These are phyloP conservation scores for Emmonsia crescens DNA, from an alignment of 2,329 filamentous ascomycete species.

Conservation along the genomic window DNA sequence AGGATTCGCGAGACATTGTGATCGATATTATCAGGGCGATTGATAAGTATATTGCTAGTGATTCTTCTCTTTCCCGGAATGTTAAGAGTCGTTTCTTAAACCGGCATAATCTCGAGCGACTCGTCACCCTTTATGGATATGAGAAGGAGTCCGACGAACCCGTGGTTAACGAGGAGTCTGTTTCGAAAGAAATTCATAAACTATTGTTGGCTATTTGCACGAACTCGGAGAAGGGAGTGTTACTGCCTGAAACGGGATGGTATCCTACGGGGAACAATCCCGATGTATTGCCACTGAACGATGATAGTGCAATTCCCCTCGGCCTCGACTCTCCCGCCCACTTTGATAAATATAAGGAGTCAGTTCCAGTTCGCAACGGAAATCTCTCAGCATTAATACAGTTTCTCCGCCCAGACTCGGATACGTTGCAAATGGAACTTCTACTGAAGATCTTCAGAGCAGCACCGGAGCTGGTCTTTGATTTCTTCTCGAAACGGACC, in stretches of 20 bases:
- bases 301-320: constrained; percentile 46
- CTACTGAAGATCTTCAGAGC: constrained; percentile 67
- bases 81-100: constrained; percentile 68
- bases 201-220: constrained; percentile 70
- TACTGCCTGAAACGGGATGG: constrained; percentile 68
- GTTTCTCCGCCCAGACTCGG: constrained; percentile 72
- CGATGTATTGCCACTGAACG: constrained; percentile 39
- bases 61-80: constrained; percentile 60
- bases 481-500: constrained; percentile 73
- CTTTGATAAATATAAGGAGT: constrained; percentile 55
- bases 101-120: constrained; percentile 58
- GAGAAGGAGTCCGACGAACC: constrained; percentile 38
- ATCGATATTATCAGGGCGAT: constrained; percentile 63
- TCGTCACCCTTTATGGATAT: constrained; percentile 59
- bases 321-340: constrained; percentile 60
- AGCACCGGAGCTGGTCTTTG: constrained; percentile 75
- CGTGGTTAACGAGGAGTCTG: constrained; percentile 29
- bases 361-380: constrained; percentile 66
- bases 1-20: constrained; percentile 66
- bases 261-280: constrained; percentile 63
- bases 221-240: constrained; percentile 57
- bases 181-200: constrained; percentile 60
- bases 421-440: constrained; percentile 68
- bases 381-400: constrained; percentile 69
- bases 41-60: constrained; percentile 60